phyloP scores from a whole-genome alignment of 1,284 basidiomycete species.

The Mrakiaceae sp. region DNA sequence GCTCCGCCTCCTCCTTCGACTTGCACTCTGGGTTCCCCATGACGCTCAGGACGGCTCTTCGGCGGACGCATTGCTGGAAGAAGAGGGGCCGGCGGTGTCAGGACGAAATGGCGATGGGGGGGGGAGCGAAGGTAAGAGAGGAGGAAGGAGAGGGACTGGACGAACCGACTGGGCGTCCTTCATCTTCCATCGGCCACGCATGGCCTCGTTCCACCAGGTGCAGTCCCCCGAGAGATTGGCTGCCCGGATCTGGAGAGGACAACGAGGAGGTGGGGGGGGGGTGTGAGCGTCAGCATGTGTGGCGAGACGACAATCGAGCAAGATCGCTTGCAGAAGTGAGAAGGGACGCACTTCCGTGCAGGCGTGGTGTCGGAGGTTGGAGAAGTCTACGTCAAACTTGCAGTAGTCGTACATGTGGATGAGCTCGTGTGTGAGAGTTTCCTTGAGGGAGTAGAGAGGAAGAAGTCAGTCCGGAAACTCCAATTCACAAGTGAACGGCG shows the following conservation, averaged over 20 bases:
- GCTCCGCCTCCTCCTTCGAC: slow-evolving; percentile 62
- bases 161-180: slow-evolving; percentile 85
- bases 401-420: slow-evolving; percentile 95
- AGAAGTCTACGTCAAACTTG: slow-evolving; percentile 87
- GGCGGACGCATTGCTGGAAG: slow-evolving; percentile 68
- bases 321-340: not conserved
- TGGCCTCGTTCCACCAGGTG: slow-evolving; percentile 64
- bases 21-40: slow-evolving; percentile 69
- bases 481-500: not conserved
- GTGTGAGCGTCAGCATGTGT: not conserved
- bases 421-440: slow-evolving; percentile 86
- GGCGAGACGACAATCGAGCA: not conserved
- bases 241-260: slow-evolving; percentile 68
- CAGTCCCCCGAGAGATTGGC: slow-evolving; percentile 91
- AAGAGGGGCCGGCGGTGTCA: not conserved
- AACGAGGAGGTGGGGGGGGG: not conserved
- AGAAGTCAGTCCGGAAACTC: not conserved
- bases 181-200: slow-evolving; percentile 61
- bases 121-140: slow-evolving; percentile 10
- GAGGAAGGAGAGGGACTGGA: slow-evolving; percentile 12
- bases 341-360: slow-evolving; percentile 69
- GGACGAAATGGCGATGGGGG: not conserved
- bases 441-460: slow-evolving; percentile 35
- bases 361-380: slow-evolving; percentile 80
- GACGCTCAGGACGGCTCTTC: slow-evolving; percentile 75